phyloP scores from a whole-genome alignment of 331 rosid species.

The Prunus yedoensis region DNA sequence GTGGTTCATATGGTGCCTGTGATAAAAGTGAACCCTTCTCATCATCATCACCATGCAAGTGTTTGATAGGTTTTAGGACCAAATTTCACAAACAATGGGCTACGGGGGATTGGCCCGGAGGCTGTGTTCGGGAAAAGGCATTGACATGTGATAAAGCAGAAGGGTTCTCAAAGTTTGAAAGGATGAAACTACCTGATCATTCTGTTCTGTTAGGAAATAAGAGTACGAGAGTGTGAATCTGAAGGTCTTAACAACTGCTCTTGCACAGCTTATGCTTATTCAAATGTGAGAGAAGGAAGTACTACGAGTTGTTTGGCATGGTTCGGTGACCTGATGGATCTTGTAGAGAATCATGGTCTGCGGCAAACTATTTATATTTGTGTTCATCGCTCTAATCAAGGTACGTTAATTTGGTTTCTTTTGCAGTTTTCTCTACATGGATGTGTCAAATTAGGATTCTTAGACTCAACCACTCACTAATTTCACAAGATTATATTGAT shows the following conservation, averaged over 20 bases:
- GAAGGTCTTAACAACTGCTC: neutral
- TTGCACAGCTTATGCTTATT: too few species aligned
- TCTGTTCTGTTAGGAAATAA: neutral
- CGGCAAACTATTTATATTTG: neutral
- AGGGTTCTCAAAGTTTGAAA: neutral
- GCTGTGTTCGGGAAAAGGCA: constrained; percentile 41
- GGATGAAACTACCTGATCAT: neutral
- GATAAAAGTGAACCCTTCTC: constrained; percentile 14
- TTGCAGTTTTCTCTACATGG: too few species aligned
- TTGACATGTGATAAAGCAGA: constrained; percentile 28
- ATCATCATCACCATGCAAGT: constrained; percentile 25
- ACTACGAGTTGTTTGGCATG: neutral
- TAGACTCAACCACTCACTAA: too few species aligned
- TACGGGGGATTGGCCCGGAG: constrained; percentile 32
- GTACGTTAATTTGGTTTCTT: neutral
- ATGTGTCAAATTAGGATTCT: too few species aligned
- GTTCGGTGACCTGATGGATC: neutral
- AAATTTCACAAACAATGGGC: constrained; percentile 35
- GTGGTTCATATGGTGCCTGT: constrained; percentile 20
- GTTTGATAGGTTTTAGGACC: constrained; percentile 47
- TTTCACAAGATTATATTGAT: too few species aligned
- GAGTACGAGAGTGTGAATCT: neutral
- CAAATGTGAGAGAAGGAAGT: too few species aligned
- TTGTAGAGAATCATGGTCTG: neutral
- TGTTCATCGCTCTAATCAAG: neutral